Conservation (phyloP, 2,329 filamentous ascomycete species). For the Chrysoporthe austroafricana region DNA sequence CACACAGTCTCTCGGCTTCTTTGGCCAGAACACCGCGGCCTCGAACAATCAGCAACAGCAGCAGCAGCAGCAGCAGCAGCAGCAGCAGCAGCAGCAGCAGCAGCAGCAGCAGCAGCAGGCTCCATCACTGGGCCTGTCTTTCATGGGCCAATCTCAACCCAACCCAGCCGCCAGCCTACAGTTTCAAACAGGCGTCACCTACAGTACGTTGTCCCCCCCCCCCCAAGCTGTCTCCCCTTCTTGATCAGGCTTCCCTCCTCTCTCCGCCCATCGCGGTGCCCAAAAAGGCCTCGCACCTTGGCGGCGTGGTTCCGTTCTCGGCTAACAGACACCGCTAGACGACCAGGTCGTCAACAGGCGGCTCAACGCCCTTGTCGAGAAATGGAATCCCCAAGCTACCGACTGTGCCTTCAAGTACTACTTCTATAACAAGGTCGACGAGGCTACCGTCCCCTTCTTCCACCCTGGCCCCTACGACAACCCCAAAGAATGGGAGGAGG, state of each 20-base stretch:
- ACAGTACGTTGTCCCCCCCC: slow-evolving; percentile 40
- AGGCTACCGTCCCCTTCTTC: slow-evolving; percentile 76
- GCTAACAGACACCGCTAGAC: slow-evolving; percentile 42
- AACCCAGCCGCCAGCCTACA: slow-evolving; percentile 49
- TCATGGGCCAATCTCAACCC: slow-evolving; percentile 33
- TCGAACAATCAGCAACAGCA: slow-evolving; percentile 42
- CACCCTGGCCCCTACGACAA: slow-evolving; percentile 72
- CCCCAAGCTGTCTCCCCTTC: background rate
- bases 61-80: slow-evolving; percentile 36
- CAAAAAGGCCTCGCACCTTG: background rate
- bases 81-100: slow-evolving; percentile 39
- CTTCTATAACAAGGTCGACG: slow-evolving; percentile 84
- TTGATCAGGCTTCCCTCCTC: background rate
- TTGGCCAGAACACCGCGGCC: slow-evolving; percentile 43
- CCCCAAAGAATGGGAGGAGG: slow-evolving; percentile 81
- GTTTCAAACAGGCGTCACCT: slow-evolving; percentile 51
- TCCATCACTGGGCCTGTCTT: slow-evolving; percentile 36
- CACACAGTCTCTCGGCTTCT: slow-evolving; percentile 39
- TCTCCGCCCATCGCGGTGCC: background rate
- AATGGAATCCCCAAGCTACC: slow-evolving; percentile 72
- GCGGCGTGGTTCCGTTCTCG: slow-evolving; percentile 17
- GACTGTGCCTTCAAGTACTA: slow-evolving; percentile 80
- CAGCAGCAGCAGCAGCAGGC: slow-evolving; percentile 38
- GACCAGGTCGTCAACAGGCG: slow-evolving; percentile 78
- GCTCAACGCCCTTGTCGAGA: slow-evolving; percentile 69